These are phyloP conservation scores for Fusarium sp. DNA, from an alignment of 2,329 filamentous ascomycete species.

Conservation along the genomic window DNA sequence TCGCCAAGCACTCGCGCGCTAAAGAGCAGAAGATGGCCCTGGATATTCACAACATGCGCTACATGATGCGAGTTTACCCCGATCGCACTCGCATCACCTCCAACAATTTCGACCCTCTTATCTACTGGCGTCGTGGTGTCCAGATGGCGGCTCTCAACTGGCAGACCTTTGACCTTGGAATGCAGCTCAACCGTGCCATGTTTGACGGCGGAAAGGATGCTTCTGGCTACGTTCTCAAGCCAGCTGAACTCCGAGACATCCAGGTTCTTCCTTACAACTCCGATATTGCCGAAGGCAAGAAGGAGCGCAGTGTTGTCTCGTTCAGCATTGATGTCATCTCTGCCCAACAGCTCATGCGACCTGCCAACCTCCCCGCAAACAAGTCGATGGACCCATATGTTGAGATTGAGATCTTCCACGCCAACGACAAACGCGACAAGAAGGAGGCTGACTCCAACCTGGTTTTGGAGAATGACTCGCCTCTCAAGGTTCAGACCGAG, in stretches of 20 bases:
- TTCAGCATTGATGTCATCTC: constrained; percentile 92
- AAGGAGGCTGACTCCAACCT: constrained; percentile 74
- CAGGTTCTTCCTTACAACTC: constrained; percentile 65
- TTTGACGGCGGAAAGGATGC: constrained; percentile 88
- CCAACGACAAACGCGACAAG: constrained; percentile 93
- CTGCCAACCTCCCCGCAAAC: constrained; percentile 75
- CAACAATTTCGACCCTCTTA: constrained; percentile 92
- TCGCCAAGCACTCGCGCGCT: constrained; percentile 81
- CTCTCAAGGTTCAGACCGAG: constrained; percentile 81
- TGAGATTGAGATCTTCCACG: constrained; percentile 93
- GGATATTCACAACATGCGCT: constrained; percentile 89
- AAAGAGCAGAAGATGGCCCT: constrained; percentile 80
- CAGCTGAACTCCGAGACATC: constrained; percentile 81
- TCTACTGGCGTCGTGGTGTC: constrained; percentile 93
- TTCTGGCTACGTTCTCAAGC: constrained; percentile 94
- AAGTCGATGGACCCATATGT: constrained; percentile 90
- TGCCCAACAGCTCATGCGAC: constrained; percentile 91
- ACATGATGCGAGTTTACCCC: constrained; percentile 94
- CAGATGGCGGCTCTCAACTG: constrained; percentile 99
- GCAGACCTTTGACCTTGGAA: constrained; percentile 96
- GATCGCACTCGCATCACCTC: constrained; percentile 83
- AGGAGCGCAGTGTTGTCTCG: constrained; percentile 82
- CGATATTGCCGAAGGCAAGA: constrained; percentile 68
- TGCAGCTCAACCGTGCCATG: constrained; percentile 98
- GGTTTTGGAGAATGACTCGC: constrained; percentile 61